These are phyloP conservation scores for Pyrus bretschneideri DNA, from an alignment of 306 rosid genomes.

Conservation along the genomic window DNA sequence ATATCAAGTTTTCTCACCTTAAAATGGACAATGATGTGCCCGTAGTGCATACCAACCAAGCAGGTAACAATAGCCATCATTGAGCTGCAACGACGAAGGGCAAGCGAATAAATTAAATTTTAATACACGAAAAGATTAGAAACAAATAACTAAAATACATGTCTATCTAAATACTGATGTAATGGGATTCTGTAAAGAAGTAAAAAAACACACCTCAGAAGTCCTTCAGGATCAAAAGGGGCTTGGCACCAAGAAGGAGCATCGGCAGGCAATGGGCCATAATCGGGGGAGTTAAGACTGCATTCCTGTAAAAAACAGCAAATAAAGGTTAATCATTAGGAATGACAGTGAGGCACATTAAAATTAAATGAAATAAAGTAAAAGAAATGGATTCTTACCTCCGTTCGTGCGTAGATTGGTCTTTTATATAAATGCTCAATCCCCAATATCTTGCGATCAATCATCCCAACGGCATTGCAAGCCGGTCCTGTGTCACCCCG, in stretches of 20 bases:
- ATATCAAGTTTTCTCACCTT: constrained; percentile 16
- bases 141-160: not conserved
- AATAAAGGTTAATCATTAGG: not conserved
- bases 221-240: constrained; percentile 98
- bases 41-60: constrained; percentile 86
- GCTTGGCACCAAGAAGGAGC: constrained; percentile 99
- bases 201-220: constrained; percentile 46
- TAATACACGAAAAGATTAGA: too few relatives aligned
- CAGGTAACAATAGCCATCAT: constrained; percentile 92
- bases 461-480: constrained; percentile 85
- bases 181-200: not conserved
- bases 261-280: constrained; percentile 77
- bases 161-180: not conserved
- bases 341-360: not conserved
- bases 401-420: constrained; percentile 65
- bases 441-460: constrained; percentile 75
- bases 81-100: constrained; percentile 39
- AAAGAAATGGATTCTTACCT: constrained; percentile 30
- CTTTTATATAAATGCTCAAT: constrained; percentile 56
- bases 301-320: constrained; percentile 47
- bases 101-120: not conserved
- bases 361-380: not conserved
- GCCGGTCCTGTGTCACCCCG: constrained; percentile 77
- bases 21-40: constrained; percentile 82
- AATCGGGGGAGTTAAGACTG: constrained; percentile 73